A percentile compares a stretch with the other conserved stretches of the same genome.
Evolutionary conservation across 768 basidiomycete genomes (phyloP).

Genomic region (Pisolithus orientalis): DNA sequence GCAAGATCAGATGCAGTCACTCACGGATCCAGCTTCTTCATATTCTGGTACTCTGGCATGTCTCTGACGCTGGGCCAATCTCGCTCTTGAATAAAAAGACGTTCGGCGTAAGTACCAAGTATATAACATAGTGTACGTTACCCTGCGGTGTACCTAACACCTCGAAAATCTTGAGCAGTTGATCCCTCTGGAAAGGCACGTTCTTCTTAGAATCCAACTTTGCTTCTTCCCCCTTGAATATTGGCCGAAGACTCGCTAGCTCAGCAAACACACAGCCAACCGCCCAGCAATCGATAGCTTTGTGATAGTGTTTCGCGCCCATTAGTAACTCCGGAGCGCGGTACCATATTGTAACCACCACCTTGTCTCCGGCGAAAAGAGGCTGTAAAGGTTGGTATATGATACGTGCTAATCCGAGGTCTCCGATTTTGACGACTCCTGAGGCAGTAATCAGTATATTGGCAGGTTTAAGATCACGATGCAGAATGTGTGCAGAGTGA

Average conservation of each 20-base stretch:
- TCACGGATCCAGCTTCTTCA: constrained; percentile 72
- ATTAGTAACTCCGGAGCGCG: constrained; percentile 93
- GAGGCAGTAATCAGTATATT: constrained; percentile 91
- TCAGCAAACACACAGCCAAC: constrained; percentile 98
- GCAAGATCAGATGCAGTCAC: constrained; percentile 19
- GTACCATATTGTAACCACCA: constrained; percentile 99
- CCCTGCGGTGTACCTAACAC: constrained; percentile 86
- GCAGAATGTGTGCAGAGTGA: constrained; percentile 90
- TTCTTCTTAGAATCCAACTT: constrained; percentile 97
- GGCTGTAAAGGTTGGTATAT: constrained; percentile 89
- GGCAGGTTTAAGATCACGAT: constrained; percentile 96
- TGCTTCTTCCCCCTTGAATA: constrained; percentile 99
- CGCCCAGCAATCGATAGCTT: constrained; percentile 95
- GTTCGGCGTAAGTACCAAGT: neutral
- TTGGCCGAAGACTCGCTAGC: constrained; percentile 85
- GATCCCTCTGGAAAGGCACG: constrained; percentile 94
- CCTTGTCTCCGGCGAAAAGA: constrained; percentile 91
- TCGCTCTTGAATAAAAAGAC: constrained; percentile 44
- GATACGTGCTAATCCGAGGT: constrained; percentile 89
- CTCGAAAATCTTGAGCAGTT: constrained; percentile 93
- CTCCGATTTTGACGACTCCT: constrained; percentile 97
- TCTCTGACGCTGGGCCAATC: constrained; percentile 83
- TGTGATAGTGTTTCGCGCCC: constrained; percentile 97
- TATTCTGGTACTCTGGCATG: constrained; percentile 84
- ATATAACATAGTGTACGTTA: constrained; percentile 21